These are phyloP conservation scores for Penicillium malachiteum DNA, from an alignment of 495 filamentous ascomycete species.

Conservation along the genomic window DNA sequence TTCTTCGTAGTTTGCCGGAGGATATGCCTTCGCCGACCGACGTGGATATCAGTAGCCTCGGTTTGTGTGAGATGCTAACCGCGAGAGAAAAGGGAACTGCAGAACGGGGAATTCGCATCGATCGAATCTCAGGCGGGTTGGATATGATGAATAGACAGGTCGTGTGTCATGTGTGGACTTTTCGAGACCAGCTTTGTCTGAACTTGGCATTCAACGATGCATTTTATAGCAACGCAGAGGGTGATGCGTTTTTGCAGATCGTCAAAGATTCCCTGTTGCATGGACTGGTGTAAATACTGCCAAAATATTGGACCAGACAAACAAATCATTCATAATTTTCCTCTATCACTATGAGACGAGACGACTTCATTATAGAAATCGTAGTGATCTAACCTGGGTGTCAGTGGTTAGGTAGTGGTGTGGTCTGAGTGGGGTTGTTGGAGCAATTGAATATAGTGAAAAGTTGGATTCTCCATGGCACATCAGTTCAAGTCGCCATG, in stretches of 20 bases:
- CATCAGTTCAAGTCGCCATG: no score
- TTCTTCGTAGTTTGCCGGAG: conserved; percentile 1
- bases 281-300: not conserved
- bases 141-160: conserved; percentile 3
- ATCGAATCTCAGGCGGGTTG: conserved; percentile 2
- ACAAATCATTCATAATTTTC: not conserved
- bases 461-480: no score
- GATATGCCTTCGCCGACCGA: conserved; percentile 1
- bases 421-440: no score
- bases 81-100: conserved; percentile 6
- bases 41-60: conserved; percentile 4
- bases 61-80: not conserved
- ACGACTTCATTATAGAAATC: no score
- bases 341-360: no score
- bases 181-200: conserved; percentile 5
- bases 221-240: conserved; percentile 1
- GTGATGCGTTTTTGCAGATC: conserved; percentile 1
- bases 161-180: conserved; percentile 7
- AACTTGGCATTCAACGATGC: conserved; percentile 3
- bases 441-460: no score
- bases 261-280: conserved; percentile 2
- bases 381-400: no score
- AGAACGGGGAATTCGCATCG: conserved; percentile 3
- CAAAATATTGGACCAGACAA: not conserved
- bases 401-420: no score